A percentile compares a stretch with the other conserved stretches of the same genome.
Conservation (phyloP, 2,329 filamentous ascomycete species). For the Fusarium piperis region DNA sequence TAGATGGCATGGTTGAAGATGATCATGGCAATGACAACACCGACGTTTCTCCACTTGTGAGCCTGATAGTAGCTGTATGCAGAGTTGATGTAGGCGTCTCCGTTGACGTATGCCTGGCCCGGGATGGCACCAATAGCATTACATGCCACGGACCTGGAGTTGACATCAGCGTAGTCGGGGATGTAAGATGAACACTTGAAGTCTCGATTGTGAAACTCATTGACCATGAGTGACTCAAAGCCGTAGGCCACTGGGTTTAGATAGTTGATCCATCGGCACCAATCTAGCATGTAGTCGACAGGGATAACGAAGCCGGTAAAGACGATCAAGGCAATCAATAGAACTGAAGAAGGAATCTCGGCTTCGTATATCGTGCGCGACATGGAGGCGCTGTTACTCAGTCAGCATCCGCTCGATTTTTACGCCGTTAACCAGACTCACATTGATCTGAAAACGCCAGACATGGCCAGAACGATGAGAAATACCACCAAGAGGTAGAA, state of each 20-base stretch:
- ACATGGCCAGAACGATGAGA: constrained; percentile 67
- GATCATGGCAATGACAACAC: constrained; percentile 62
- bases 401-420: background rate
- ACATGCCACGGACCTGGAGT: constrained; percentile 4
- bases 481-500: constrained; percentile 57
- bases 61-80: constrained; percentile 57
- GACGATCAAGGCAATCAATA: constrained; percentile 42
- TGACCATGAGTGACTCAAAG: constrained; percentile 72
- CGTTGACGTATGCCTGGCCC: constrained; percentile 55
- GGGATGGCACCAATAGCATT: constrained; percentile 51
- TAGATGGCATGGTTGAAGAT: constrained; percentile 58
- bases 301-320: constrained; percentile 61
- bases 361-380: constrained; percentile 38
- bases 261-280: constrained; percentile 74
- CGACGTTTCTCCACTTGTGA: constrained; percentile 64
- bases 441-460: constrained; percentile 64
- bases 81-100: constrained; percentile 56
- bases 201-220: constrained; percentile 62
- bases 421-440: background rate
- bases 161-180: constrained; percentile 3
- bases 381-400: background rate
- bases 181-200: constrained; percentile 28
- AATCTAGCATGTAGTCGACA: constrained; percentile 63
- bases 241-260: constrained; percentile 71
- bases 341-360: constrained; percentile 50